Base-by-base conservation (phyloP, 495 filamentous ascomycete species). In the Lasiosphaeriaceae sp. region DNA sequence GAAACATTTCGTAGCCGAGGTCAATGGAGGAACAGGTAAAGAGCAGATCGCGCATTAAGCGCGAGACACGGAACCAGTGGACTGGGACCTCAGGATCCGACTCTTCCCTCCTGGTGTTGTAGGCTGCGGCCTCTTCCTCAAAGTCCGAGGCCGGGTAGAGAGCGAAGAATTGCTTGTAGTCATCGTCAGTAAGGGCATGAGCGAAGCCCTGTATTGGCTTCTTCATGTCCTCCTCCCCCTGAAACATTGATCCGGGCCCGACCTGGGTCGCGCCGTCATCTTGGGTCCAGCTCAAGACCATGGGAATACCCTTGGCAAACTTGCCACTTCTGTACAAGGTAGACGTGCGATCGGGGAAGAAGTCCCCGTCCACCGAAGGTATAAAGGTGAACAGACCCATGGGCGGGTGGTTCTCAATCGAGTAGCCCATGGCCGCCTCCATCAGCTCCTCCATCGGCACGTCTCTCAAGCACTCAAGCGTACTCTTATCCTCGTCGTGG, bases 11-110 rank as follows among this genome's bases (percentile, higher is more conserved):
- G 16, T 53, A 57, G 2, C 65, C 67, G 39, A 68, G 68, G 44
- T 68, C 63, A 14, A 70, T 53, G 1, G 57, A 61, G 3, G 67
- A 67, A 22, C 69, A 72, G 6, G 67, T 64, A 57, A 72, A 72
- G 8, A 70, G 44, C 0, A 72, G 39, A 20, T 72, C 69, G 0
- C 67, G 54, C 21, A 72, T 7, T 11, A 72, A 66, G 20, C 58
- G 60, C 2, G 67, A 62, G 16, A 62, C 50, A 2, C 67, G 67
- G 57, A 66, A 72, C n/a, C 31, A 70, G 48, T 70, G 52, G 23
- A 67, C 47, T 8, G 66, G 47, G 3, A 60, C 63, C 0, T 19
- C 54, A 0, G 63, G 67, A 21, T 69, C 66, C 0, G 48, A 21
- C 17, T 56, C 54, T 8, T 20, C n/a, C 31, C 58, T 66, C 1